These are phyloP conservation scores for Pythium vanterpoolii DNA, from an alignment of 352 stramenopile genomes.

Conservation along the genomic window DNA sequence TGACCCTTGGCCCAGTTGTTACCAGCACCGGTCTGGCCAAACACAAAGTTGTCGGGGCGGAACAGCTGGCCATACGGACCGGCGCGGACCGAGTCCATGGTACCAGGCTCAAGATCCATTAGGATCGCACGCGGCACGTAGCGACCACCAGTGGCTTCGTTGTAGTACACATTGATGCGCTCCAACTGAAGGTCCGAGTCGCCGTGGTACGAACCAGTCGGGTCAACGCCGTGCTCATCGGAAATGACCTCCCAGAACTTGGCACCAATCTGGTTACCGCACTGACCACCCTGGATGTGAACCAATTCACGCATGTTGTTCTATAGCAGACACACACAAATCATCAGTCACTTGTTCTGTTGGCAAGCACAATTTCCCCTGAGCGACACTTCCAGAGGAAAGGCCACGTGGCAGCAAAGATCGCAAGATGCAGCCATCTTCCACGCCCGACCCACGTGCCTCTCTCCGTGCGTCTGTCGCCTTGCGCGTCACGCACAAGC, in stretches of 20 bases:
- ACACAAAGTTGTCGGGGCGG: slow-evolving; percentile 99
- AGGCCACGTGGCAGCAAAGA: slow-evolving; percentile 14
- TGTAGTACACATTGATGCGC: slow-evolving; percentile 99
- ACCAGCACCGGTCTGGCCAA: slow-evolving; percentile 96
- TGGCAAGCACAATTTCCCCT: neutral
- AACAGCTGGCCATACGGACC: slow-evolving; percentile 97
- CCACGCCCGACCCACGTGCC: neutral
- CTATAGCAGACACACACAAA: slow-evolving; percentile 19
- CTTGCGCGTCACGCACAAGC: neutral
- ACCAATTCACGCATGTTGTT: slow-evolving; percentile 94
- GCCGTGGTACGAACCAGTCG: slow-evolving; percentile 91
- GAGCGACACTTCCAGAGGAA: neutral
- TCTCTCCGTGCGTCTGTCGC: neutral
- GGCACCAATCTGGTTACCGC: slow-evolving; percentile 98
- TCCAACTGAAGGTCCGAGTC: slow-evolving; percentile 97
- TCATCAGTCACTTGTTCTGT: neutral
- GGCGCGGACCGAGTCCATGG: slow-evolving; percentile 98
- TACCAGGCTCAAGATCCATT: slow-evolving; percentile 98
- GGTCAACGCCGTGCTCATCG: slow-evolving; percentile 94
- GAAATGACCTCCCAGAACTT: slow-evolving; percentile 99
- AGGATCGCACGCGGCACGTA: slow-evolving; percentile 98
- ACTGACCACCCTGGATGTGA: slow-evolving; percentile 98
- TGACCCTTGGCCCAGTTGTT: slow-evolving; percentile 99
- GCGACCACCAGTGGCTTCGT: slow-evolving; percentile 95
- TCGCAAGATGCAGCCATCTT: slow-evolving; percentile 24